Base-by-base conservation (phyloP, 129 eudicot species). In the Mikania micrantha region DNA sequence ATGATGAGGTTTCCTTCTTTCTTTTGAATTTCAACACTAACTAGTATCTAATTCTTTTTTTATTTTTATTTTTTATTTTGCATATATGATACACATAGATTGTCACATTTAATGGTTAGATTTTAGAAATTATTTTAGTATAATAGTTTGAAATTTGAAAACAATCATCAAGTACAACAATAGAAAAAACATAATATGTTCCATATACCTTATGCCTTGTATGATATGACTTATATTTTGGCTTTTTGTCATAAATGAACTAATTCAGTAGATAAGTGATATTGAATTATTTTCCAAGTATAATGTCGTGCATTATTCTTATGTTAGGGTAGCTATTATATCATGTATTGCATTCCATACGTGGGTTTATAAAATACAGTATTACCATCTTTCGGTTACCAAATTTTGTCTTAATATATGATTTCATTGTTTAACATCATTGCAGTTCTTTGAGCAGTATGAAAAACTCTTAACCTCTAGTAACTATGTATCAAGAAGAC, bases 401-500 rank as follows among this genome's bases (percentile, higher is more conserved):
- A 7, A 22, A 53, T 28, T 56, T 27, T 28, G 20, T 16, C 7
- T 59, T 8, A 31, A 59, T 29, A 59, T 31, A 59, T 66, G 56
- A 64, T 44, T 34, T 49, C 60, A 6, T 71, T 72, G 52, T 40
- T 78, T 59, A 19, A 62, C 40, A 45, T 60, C 50, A 20, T 78
- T 78, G 62, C 90, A 93, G 99, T 93, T 93, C 84, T 93, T 93
- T 77, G 95, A 84, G 83, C 88, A 78, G 64, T 93, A 93, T 65
- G 95, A 82, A 68, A 84, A 75, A 50, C 95, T 93, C 54, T 78
- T 93, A 78, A 82, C 88, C 50, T 93, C 99, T 48, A 59, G 65
- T 29, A 93, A 93, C 76, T 93, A 93, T 64, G 99, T 93, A 70
- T 86, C 99, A 19, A 88, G 99, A 84, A 86, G 99, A 84, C 99